Evolutionary conservation across 495 filamentous ascomycete species (phyloP).

Genomic region (Tuber calosporum): DNA sequence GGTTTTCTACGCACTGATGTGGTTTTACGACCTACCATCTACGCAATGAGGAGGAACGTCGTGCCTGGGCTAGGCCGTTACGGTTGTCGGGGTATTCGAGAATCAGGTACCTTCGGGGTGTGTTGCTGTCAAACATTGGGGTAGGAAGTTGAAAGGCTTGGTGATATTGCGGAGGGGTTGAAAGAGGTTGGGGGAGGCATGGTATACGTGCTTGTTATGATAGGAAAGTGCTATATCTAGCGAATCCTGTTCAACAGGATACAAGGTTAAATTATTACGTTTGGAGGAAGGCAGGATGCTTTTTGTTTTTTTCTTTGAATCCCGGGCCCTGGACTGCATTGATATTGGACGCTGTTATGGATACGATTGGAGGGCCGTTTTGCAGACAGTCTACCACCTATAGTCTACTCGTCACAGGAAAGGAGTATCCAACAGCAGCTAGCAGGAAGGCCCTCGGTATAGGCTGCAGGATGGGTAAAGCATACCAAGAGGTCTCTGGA

Average conservation of each 20-base stretch:
- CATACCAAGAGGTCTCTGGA: no score
- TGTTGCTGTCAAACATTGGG: background rate
- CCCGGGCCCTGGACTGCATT: background rate
- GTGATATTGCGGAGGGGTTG: conserved; percentile 5
- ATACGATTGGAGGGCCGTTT: background rate
- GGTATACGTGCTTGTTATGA: background rate
- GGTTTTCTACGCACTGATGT: background rate
- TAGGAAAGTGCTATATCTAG: no score
- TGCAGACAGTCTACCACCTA: background rate
- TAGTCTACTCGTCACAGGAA: no score
- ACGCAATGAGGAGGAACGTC: conserved; percentile 2
- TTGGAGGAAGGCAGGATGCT: background rate
- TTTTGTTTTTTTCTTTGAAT: background rate
- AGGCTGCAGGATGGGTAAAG: no score
- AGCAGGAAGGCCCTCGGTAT: no score
- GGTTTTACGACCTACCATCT: conserved; percentile 9
- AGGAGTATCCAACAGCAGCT: no score
- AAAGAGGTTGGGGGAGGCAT: background rate
- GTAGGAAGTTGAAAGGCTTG: background rate
- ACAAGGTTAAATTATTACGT: background rate
- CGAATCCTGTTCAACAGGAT: background rate
- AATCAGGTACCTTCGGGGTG: conserved; percentile 1
- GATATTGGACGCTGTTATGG: background rate
- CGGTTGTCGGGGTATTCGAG: conserved; percentile 3
- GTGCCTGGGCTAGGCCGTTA: background rate